A percentile compares a stretch with the other conserved stretches of the same genome.
phyloP scores from a whole-genome alignment of 805 yeast genomes.

The Myxozyma vanderwaltii region DNA sequence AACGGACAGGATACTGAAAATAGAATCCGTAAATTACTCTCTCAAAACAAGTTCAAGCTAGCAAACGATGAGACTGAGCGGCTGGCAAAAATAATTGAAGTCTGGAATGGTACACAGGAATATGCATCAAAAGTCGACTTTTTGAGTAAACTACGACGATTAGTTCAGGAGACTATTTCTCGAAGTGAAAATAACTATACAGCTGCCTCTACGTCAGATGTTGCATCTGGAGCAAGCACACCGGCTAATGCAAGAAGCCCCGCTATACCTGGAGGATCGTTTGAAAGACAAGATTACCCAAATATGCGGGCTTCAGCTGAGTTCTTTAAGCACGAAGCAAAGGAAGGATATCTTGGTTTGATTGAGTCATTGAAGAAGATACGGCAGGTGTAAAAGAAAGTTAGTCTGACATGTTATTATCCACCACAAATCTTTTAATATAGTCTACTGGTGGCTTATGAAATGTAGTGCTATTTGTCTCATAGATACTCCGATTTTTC shows the following conservation, averaged over 20 bases:
- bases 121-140: slow-evolving; percentile 23
- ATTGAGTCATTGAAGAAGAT: slow-evolving; percentile 29
- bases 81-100: slow-evolving; percentile 10
- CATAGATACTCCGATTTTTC: too few relatives aligned
- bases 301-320: slow-evolving; percentile 32
- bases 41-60: slow-evolving; percentile 15
- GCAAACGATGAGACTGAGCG: slow-evolving; percentile 27
- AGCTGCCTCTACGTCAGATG: neutral
- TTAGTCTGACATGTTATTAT: too few relatives aligned
- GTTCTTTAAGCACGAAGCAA: slow-evolving; percentile 29
- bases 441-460: too few relatives aligned
- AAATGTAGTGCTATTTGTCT: too few relatives aligned
- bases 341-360: slow-evolving; percentile 28
- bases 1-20: slow-evolving; percentile 19
- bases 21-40: slow-evolving; percentile 15
- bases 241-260: slow-evolving; percentile 21
- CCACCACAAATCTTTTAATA: too few relatives aligned
- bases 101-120: slow-evolving; percentile 32
- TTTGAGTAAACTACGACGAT: slow-evolving; percentile 15
- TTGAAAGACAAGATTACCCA: slow-evolving; percentile 22
- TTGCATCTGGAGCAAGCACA: slow-evolving; percentile 9
- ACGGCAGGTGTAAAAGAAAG: slow-evolving; percentile 12
- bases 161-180: slow-evolving; percentile 25
- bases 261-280: slow-evolving; percentile 5
- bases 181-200: slow-evolving; percentile 14